These are phyloP conservation scores for Neurospora sublineolata DNA, from an alignment of 495 filamentous ascomycete genomes.

Conservation along the genomic window DNA sequence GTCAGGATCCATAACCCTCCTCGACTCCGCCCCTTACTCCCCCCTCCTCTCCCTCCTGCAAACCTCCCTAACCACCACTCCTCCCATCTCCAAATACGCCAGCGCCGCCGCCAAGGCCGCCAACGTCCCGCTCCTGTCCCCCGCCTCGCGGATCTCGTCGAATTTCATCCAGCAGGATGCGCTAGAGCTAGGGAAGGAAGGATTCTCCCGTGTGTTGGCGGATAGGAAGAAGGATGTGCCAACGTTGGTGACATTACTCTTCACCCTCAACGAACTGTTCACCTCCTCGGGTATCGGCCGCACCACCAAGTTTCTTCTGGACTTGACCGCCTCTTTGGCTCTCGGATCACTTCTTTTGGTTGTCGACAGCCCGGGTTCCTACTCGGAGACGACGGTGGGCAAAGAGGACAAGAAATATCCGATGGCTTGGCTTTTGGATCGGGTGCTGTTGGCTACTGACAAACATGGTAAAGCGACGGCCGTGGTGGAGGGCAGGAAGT, in stretches of 20 bases:
- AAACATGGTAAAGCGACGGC: slow-evolving; percentile 7
- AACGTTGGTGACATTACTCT: slow-evolving; percentile 68
- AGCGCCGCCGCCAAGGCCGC: slow-evolving; percentile 35
- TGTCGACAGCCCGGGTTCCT: slow-evolving; percentile 85
- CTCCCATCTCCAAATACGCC: slow-evolving; percentile 43
- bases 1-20: slow-evolving; percentile 36
- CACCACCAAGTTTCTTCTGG: slow-evolving; percentile 63
- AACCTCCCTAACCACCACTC: slow-evolving; percentile 31
- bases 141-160: slow-evolving; percentile 24
- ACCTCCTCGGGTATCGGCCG: slow-evolving; percentile 53
- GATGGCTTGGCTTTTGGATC: slow-evolving; percentile 87
- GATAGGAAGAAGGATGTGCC: slow-evolving; percentile 6
- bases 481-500: slow-evolving; percentile 31
- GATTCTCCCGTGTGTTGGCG: slow-evolving; percentile 23
- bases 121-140: slow-evolving; percentile 30
- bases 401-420: slow-evolving; percentile 61
- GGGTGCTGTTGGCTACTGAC: slow-evolving; percentile 46
- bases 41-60: slow-evolving; percentile 45
- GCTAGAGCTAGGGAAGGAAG: slow-evolving; percentile 35
- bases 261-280: slow-evolving; percentile 96
- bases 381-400: slow-evolving; percentile 64
- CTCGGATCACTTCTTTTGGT: slow-evolving; percentile 63
- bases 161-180: slow-evolving; percentile 53
- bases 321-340: slow-evolving; percentile 43
- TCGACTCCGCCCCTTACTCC: slow-evolving; percentile 76